A percentile compares a stretch with the other conserved stretches of the same genome.
Conservation (phyloP, 441 rosid genomes). For the Brassica hybrid region DNA sequence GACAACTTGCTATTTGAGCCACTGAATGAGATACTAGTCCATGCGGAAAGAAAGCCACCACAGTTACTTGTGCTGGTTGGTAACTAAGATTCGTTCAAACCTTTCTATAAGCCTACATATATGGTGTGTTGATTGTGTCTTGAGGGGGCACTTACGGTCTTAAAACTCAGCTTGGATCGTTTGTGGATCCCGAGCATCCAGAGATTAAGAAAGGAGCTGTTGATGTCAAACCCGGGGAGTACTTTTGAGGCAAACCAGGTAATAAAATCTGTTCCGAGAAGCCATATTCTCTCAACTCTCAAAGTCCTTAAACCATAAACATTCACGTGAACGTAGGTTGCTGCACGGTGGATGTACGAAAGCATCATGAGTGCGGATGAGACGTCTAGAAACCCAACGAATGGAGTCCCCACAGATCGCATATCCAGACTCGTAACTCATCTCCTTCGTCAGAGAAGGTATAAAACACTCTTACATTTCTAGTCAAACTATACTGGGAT, state of each 20-base stretch:
- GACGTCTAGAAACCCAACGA: conserved; percentile 62
- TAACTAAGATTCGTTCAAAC: conserved; percentile 12
- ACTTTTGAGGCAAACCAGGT: too few species aligned
- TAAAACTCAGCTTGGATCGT: conserved; percentile 80
- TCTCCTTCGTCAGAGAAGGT: conserved; percentile 79
- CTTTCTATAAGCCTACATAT: background rate
- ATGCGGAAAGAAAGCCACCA: conserved; percentile 74
- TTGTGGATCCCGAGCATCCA: conserved; percentile 90
- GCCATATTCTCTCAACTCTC: background rate
- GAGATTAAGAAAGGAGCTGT: conserved; percentile 71
- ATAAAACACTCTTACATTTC: conserved; percentile 22
- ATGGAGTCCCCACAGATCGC: conserved; percentile 73
- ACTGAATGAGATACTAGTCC: conserved; percentile 76
- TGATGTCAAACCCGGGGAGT: conserved; percentile 14
- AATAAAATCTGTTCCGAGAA: too few species aligned
- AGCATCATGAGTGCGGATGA: conserved; percentile 93
- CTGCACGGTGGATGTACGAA: conserved; percentile 86
- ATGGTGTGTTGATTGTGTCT: conserved; percentile 20
- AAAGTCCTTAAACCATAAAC: conserved; percentile 3
- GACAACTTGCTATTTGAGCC: conserved; percentile 94
- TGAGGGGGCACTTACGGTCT: conserved; percentile 12
- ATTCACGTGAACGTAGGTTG: conserved; percentile 87
- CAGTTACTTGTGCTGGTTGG: conserved; percentile 84
- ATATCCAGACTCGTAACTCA: conserved; percentile 78
- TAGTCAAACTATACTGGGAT: background rate